A percentile compares a stretch with the other conserved stretches of the same genome.
Evolutionary conservation across 495 filamentous ascomycete genomes (phyloP).

Genomic region (Chlorociboria aeruginascens): DNA sequence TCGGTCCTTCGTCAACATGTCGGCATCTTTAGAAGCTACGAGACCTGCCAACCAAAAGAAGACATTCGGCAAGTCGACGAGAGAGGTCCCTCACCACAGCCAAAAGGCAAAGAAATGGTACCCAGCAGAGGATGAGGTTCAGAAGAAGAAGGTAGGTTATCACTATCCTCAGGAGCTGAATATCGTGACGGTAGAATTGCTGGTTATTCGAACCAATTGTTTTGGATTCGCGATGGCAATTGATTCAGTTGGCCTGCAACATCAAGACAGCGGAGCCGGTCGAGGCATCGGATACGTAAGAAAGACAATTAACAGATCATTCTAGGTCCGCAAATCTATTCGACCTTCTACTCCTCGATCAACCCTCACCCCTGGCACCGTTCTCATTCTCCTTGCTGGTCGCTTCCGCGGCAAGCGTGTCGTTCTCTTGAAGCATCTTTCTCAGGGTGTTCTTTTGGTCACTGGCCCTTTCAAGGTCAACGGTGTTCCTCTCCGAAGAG

Average conservation of each 20-base stretch:
- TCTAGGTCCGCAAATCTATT: constrained; percentile 86
- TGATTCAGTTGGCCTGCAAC: not conserved
- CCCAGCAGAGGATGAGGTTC: constrained; percentile 83
- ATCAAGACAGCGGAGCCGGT: not conserved
- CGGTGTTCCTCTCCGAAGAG: constrained; percentile 93
- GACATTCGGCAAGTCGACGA: constrained; percentile 95
- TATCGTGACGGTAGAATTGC: constrained; percentile 2
- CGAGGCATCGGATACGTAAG: not conserved
- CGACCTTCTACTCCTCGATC: constrained; percentile 73
- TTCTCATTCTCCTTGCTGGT: constrained; percentile 97
- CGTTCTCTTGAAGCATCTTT: constrained; percentile 91
- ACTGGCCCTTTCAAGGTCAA: constrained; percentile 99
- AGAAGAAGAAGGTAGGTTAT: constrained; percentile 80
- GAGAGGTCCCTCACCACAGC: constrained; percentile 67
- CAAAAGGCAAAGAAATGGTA: constrained; percentile 99
- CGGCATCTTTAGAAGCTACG: constrained; percentile 30
- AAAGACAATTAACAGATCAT: constrained; percentile 5
- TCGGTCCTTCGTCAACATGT: constrained; percentile 43
- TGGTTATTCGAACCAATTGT: not conserved
- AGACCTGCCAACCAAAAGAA: constrained; percentile 55
- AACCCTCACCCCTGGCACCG: constrained; percentile 80
- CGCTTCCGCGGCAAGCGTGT: constrained; percentile 99
- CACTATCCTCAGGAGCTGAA: not conserved
- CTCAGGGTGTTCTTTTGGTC: constrained; percentile 93
- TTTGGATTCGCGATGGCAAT: constrained; percentile 5